Base-by-base conservation (phyloP, 1,284 basidiomycete species). In the Boletus smithii region DNA sequence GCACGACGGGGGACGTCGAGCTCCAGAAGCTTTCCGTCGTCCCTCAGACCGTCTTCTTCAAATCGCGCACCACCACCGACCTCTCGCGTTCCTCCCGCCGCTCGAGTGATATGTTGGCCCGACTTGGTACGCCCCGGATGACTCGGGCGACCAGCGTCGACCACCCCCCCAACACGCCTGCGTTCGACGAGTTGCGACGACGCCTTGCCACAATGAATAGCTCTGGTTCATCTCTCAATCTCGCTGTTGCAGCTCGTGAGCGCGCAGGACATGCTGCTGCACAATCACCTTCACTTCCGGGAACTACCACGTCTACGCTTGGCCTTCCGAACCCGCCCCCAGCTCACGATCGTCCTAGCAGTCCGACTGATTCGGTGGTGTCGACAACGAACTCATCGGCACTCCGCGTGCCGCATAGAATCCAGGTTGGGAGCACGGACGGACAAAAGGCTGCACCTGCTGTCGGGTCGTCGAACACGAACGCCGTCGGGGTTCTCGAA, bases 41-140 rank as follows among this genome's bases (percentile, higher is more conserved):
- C 0, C 93, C 93, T 5, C 92, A 93, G 53, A 99, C 95, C 0
- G 88, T 99, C 18, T 98, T 99, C 69, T 76, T 99, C 57, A 91
- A 83, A 53, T 67, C 76, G 23, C 65, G 71, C 24, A 62, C 65
- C 17, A 30, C 18, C n/a, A 43, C 71, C 5, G 80, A 81, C 5
- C 44, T 64, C 16, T 55, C 66, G 5, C 74, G 72, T 31, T 59
- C 66, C 7, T 61, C 69, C 20, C 70, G 71, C 10, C 50, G 52
- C 33, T 55, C 60, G 26, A 22, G 70, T 68, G 39, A 69, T 67
- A 47, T 68, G 67, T 29, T 52, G 24, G 42, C 55, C 8, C 62
- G 77, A 22, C 70, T 74, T 1, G 75, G 75, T 18, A 79, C 78
- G 1, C 72, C 73, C 5, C 72, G 73, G 11, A 58, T 72, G 22